Percentiles rank a stretch among this genome's conserved stretches.
phyloP scores from a whole-genome alignment of 805 yeast species.

The Barnettozyma pratensis region DNA sequence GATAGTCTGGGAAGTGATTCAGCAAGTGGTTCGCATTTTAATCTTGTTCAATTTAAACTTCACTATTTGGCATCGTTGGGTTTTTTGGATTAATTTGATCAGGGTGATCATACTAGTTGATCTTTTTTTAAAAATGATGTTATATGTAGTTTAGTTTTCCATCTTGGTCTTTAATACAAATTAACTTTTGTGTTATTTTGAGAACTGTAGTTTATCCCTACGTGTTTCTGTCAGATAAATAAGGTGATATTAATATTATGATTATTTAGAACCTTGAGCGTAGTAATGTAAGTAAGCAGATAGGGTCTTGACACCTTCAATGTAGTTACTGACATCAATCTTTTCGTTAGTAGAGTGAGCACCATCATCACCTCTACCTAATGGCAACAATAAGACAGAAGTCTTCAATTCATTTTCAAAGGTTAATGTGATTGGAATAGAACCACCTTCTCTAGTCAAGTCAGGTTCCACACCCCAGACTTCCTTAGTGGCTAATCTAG shows the following conservation, averaged over 20 bases:
- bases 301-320: constrained; percentile 89
- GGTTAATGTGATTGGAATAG: constrained; percentile 93
- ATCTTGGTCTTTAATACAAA: too few relatives aligned
- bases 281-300: constrained; percentile 91
- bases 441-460: constrained; percentile 98
- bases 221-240: too few relatives aligned
- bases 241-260: not conserved
- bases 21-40: too few relatives aligned
- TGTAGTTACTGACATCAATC: constrained; percentile 80
- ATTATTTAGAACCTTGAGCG: constrained; percentile 28
- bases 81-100: too few relatives aligned
- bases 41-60: too few relatives aligned
- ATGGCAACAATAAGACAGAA: constrained; percentile 83
- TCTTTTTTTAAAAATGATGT: too few relatives aligned
- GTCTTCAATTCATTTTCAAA: constrained; percentile 86
- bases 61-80: too few relatives aligned
- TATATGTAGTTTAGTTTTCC: too few relatives aligned
- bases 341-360: constrained; percentile 98
- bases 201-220: too few relatives aligned
- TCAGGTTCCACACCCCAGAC: constrained; percentile 97
- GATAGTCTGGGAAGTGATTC: too few relatives aligned
- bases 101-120: too few relatives aligned
- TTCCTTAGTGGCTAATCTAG: constrained; percentile 85
- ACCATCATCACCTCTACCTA: constrained; percentile 99
- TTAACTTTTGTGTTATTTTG: too few relatives aligned